A percentile compares a stretch with the other conserved stretches of the same genome.
Evolutionary conservation across 2,329 filamentous ascomycete species (phyloP).

Genomic region (Cladobotryum mycophilum): DNA sequence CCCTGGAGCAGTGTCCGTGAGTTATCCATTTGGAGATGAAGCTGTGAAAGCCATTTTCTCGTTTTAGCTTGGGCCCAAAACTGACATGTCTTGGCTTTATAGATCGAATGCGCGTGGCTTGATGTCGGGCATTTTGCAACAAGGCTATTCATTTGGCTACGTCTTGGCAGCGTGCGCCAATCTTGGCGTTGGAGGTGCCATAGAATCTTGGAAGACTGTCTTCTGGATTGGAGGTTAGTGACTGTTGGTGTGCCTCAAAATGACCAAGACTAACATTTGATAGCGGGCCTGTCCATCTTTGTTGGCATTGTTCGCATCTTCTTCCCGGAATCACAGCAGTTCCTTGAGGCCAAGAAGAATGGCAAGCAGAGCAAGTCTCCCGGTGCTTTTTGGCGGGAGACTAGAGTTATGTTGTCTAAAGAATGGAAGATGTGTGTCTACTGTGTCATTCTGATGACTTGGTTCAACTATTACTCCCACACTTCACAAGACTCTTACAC

Average conservation of each 20-base stretch:
- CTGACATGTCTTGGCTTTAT: constrained; percentile 16
- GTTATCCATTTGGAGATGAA: constrained; percentile 19
- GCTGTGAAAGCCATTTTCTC: no score
- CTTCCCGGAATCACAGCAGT: constrained; percentile 71
- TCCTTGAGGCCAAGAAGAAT: constrained; percentile 60
- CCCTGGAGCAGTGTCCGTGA: constrained; percentile 64
- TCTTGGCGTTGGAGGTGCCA: constrained; percentile 60
- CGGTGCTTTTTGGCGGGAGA: constrained; percentile 61
- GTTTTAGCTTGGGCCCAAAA: not conserved
- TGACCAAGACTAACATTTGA: not conserved
- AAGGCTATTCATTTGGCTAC: constrained; percentile 76
- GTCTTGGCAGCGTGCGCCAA: constrained; percentile 71
- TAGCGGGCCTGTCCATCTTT: constrained; percentile 58
- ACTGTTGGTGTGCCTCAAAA: not conserved
- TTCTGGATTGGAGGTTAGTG: constrained; percentile 59
- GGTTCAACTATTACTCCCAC: constrained; percentile 71
- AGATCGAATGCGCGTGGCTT: constrained; percentile 64
- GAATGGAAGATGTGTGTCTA: constrained; percentile 77
- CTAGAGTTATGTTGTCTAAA: constrained; percentile 56
- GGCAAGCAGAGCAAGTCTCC: constrained; percentile 44
- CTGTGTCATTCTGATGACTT: constrained; percentile 72
- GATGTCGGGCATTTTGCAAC: constrained; percentile 76
- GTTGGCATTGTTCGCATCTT: constrained; percentile 61
- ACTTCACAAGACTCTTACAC: constrained; percentile 77
- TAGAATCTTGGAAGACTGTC: constrained; percentile 65